These are phyloP conservation scores for Pisolithus microcarpus DNA, from an alignment of 768 basidiomycete genomes.

Conservation along the genomic window DNA sequence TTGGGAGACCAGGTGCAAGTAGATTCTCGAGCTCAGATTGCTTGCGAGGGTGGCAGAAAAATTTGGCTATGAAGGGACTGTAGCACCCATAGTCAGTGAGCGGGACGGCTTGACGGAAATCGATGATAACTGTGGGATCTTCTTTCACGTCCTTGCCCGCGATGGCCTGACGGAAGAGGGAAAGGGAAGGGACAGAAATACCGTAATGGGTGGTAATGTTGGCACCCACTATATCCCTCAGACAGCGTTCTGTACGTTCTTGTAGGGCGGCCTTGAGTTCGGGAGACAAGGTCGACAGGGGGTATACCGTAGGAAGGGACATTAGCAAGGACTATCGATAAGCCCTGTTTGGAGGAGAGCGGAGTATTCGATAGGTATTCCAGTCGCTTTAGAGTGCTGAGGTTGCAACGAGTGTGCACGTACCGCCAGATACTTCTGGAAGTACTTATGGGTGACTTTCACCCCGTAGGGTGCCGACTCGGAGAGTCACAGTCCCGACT, in stretches of 20 bases:
- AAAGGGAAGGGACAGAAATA: not conserved
- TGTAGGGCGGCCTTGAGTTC: not conserved
- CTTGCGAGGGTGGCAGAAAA: not conserved
- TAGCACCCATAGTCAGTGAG: slow-evolving; percentile 3
- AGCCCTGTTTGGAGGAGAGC: too few species aligned
- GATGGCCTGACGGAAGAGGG: too few species aligned
- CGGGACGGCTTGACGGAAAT: slow-evolving; percentile 1
- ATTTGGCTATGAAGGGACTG: not conserved
- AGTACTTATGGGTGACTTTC: too few species aligned
- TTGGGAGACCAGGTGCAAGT: slow-evolving; percentile 2
- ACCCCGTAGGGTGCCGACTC: too few species aligned
- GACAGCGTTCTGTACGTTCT: not conserved
- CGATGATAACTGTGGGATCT: too few species aligned
- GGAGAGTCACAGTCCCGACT: too few species aligned
- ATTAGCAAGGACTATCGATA: not conserved
- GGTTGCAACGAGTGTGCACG: too few species aligned
- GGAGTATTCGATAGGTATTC: too few species aligned
- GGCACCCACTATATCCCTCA: not conserved
- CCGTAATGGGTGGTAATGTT: not conserved
- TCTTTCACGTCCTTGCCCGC: too few species aligned
- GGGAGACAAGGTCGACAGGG: not conserved
- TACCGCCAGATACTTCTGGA: too few species aligned
- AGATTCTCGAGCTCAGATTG: slow-evolving; percentile 2
- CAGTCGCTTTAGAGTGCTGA: too few species aligned
- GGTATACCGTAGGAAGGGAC: not conserved